Conservation (phyloP, 495 filamentous ascomycete genomes). For the Paragyromitra xinjiangensis region DNA sequence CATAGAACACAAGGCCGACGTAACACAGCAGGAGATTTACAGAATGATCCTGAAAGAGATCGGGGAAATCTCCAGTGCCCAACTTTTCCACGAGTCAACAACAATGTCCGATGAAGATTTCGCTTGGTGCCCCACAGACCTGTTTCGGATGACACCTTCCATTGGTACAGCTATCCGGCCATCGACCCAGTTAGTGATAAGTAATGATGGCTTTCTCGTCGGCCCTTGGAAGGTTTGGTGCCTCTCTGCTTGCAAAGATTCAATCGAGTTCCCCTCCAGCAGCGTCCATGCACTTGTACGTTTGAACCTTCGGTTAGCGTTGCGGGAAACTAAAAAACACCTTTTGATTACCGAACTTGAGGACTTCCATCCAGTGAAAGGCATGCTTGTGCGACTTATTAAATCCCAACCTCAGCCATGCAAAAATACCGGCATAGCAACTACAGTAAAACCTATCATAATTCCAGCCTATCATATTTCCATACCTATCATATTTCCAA, state of each 20-base stretch:
- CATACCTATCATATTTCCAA: too few relatives aligned
- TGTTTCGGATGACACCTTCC: not conserved
- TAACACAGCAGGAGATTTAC: not conserved
- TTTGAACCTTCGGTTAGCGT: too few relatives aligned
- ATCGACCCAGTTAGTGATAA: not conserved
- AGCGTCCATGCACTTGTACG: too few relatives aligned
- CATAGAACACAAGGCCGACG: not conserved
- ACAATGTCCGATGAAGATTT: not conserved
- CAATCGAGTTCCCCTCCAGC: too few relatives aligned
- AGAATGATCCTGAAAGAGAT: not conserved
- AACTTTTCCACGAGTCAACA: not conserved
- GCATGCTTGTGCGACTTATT: too few relatives aligned
- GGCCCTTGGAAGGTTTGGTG: not conserved
- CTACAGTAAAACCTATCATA: too few relatives aligned
- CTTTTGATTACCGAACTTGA: too few relatives aligned
- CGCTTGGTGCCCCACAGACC: constrained; percentile 3
- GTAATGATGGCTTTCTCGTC: not conserved
- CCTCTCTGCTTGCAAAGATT: not conserved
- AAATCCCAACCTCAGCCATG: too few relatives aligned
- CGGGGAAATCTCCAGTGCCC: not conserved
- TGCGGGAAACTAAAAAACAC: too few relatives aligned
- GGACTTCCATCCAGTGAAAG: too few relatives aligned
- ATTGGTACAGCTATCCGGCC: not conserved
- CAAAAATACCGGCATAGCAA: too few relatives aligned
- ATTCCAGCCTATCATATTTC: too few relatives aligned